Evolutionary conservation across 257 asterid species (phyloP).

Genomic region (Oldenlandia corymbosa): DNA sequence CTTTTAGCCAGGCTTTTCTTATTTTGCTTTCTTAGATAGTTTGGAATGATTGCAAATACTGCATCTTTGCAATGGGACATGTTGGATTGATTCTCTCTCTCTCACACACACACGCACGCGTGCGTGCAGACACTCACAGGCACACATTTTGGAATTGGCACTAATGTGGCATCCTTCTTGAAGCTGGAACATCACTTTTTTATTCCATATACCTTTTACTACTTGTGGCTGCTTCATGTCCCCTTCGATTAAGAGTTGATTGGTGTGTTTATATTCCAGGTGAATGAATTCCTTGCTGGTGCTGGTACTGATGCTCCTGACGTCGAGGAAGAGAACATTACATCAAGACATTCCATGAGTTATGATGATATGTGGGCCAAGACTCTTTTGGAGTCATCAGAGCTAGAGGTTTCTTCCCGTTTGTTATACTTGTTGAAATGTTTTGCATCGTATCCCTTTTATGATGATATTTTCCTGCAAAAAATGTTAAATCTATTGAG

Average conservation of each 20-base stretch:
- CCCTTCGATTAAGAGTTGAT: slow-evolving; percentile 17
- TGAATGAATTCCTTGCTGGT: slow-evolving; percentile 95
- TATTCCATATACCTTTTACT: background rate
- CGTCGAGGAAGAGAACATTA: slow-evolving; percentile 89
- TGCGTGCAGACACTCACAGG: no score
- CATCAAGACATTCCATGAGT: slow-evolving; percentile 90
- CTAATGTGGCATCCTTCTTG: background rate
- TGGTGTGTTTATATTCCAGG: slow-evolving; percentile 35
- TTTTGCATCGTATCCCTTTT: background rate
- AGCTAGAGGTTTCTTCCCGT: slow-evolving; percentile 56
- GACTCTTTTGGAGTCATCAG: slow-evolving; percentile 87
- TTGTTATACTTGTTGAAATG: background rate
- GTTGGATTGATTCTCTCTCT: background rate
- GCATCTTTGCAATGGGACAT: background rate
- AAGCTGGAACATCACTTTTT: background rate
- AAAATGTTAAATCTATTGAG: background rate
- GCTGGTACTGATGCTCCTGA: slow-evolving; percentile 99
- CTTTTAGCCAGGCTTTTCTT: background rate
- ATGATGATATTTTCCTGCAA: background rate
- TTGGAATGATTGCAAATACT: background rate
- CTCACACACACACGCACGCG: no score
- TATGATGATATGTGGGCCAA: slow-evolving; percentile 99
- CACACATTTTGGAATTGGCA: background rate
- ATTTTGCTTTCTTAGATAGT: background rate
- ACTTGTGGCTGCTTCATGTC: background rate